A percentile compares a stretch with the other conserved stretches of the same genome.
Evolutionary conservation across 805 yeast species (phyloP).

Genomic region (Yamadazyma sp.): DNA sequence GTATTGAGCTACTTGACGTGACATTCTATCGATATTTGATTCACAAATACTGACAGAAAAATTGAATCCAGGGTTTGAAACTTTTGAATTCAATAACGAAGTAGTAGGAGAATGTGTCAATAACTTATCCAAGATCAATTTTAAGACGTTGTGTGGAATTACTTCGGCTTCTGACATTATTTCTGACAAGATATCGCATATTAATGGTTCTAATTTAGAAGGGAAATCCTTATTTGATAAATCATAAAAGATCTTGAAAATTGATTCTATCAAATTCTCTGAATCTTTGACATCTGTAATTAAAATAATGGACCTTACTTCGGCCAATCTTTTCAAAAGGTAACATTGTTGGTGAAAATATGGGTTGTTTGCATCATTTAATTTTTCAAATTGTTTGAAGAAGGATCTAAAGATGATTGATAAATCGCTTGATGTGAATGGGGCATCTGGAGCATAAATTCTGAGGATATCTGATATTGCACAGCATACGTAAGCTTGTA

Average conservation of each 20-base stretch:
- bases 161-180: conserved; percentile 67
- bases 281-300: conserved; percentile 72
- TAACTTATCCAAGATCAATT: conserved; percentile 64
- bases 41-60: conserved; percentile 68
- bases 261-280: conserved; percentile 46
- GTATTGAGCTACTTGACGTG: conserved; percentile 72
- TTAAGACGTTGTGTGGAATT: conserved; percentile 58
- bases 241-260: conserved; percentile 64
- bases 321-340: conserved; percentile 65
- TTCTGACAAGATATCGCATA: conserved; percentile 71
- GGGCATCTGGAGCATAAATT: conserved; percentile 87
- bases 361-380: conserved; percentile 55
- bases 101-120: conserved; percentile 20
- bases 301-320: conserved; percentile 69
- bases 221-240: conserved; percentile 45
- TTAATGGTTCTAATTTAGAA: conserved; percentile 54
- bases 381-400: conserved; percentile 55
- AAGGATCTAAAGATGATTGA: conserved; percentile 65
- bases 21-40: conserved; percentile 66
- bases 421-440: conserved; percentile 64
- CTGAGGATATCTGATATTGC: conserved; percentile 74
- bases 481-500: conserved; percentile 68
- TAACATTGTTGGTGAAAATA: conserved; percentile 63
- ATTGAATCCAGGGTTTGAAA: conserved; percentile 58
- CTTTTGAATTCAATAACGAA: conserved; percentile 15